Evolutionary conservation across 371 early-diverging fungal genomes (phyloP), one percentile per base, ranked within the genome.

Genomic region (Actinomucor elegans): DNA sequence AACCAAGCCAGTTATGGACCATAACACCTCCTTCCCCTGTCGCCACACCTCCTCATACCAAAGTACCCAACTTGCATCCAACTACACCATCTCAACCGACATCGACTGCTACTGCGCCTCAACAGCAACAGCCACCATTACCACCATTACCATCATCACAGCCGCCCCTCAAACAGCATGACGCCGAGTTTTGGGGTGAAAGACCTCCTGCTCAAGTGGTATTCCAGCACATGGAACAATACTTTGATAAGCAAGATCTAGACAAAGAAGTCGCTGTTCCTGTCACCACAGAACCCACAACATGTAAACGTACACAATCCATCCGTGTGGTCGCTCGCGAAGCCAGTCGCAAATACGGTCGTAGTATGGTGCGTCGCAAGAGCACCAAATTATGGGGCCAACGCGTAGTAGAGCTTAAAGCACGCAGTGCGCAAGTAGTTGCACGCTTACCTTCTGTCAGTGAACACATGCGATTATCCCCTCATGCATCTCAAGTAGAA

Each of bases 141-240:
- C 45, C 45, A 12, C 32, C 43, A 27, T 36, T 23, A 35, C 54
- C 48, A 17, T 23, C 32, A 48, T n/a, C n/a, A n/a, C n/a, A n/a
- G n/a, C 37, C 29, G 34, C 28, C 17, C 29, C 31, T 45, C 36
- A 43, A 15, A 45, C 32, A 35, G 43, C 15, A 21, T 18, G 45
- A 38, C 5, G 27, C 50, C 1, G 52, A 49, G 7, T 83, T 74
- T 50, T 87, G 87, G 87, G 82, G 83, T 4, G 88, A 84, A 44
- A 80, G 93, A 4, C 93, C 93, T 7, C 88, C 88, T 0, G 70
- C 88, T 8, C 88, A 91, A 38, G 77, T 84, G 14, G 85, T 92
- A 31, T 78, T 80, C 21, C 83, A 88, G 47, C 81, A 89, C 57
- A 67, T 90, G 52, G 89, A 89, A 35, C 61, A 79, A 40, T 92